Evolutionary conservation across 2,329 filamentous ascomycete genomes (phyloP), one percentile per base, ranked within the genome.

Genomic region (Paecilomyces sp.): DNA sequence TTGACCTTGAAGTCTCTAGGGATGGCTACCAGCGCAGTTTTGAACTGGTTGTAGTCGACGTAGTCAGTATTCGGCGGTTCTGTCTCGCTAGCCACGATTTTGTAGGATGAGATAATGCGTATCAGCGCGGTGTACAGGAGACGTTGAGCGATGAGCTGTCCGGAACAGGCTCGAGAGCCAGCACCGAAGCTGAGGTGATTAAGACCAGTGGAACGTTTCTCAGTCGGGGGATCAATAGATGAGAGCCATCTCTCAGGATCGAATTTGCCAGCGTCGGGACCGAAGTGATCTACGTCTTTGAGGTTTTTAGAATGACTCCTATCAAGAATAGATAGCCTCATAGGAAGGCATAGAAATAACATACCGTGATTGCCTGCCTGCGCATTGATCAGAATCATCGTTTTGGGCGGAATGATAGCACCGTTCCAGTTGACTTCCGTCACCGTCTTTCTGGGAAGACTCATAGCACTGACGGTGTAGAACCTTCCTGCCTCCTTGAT

Each of bases 391-490:
- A 90, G 88, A 63, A 92, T 88, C 47, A 87, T 89, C 0, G 88
- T 91, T 9, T 87, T 86, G 0, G 88, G 80, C 0, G 89, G 89
- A 54, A 92, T 89, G 2, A 81, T 75, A 1, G 84, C 79, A 12
- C 83, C 83, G 24, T 88, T 77, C 75, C 86, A 91, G 2, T 83
- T 79, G 53, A 92, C 86, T 59, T 88, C 85, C 56, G 85, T 86
- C 64, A 88, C 86, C 50, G 80, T 87, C 15, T 84, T 84, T 6
- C 89, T 79, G 0, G 89, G 89, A 0, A 92, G 77, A 62, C 84
- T 89, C 67, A 92, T 86, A 2, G 88, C 85, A 61, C 90, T 87
- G 36, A 91, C 88, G 1, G 85, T 88, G 79, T 88, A 92, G 78
- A 84, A 92, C 8, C 89, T 82, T 0, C 90, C 79, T 0, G 87